phyloP scores from a whole-genome alignment of 1,139 yeast species.

The Sugiyamaella sp. region DNA sequence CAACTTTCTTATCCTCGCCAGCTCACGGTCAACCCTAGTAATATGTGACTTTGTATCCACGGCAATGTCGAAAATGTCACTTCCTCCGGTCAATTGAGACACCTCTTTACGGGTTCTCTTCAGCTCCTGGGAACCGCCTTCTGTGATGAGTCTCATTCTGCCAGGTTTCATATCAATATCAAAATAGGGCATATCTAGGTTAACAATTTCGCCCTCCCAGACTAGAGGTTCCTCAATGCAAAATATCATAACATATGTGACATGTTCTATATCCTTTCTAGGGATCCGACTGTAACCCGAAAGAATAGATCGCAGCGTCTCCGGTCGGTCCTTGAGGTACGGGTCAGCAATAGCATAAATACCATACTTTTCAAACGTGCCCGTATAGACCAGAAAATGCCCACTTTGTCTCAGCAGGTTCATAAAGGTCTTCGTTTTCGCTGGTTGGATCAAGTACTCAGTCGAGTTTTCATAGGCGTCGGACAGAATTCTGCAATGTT shows the following conservation, averaged over 20 bases:
- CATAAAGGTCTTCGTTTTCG: constrained; percentile 52
- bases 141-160: constrained; percentile 68
- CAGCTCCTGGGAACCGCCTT: constrained; percentile 58
- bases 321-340: constrained; percentile 50
- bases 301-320: constrained; percentile 44
- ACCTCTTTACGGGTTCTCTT: constrained; percentile 50
- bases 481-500: constrained; percentile 52
- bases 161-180: constrained; percentile 60
- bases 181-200: constrained; percentile 51
- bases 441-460: constrained; percentile 64
- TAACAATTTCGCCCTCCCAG: constrained; percentile 85
- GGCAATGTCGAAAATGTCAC: constrained; percentile 52
- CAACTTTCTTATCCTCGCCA: constrained; percentile 64
- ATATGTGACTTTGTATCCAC: constrained; percentile 72
- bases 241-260: constrained; percentile 66
- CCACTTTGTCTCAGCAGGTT: constrained; percentile 62
- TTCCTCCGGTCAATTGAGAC: constrained; percentile 51
- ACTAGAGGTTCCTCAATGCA: constrained; percentile 84
- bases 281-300: constrained; percentile 41
- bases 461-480: constrained; percentile 77
- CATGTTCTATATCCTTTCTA: constrained; percentile 42
- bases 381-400: constrained; percentile 80
- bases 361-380: constrained; percentile 74
- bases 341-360: constrained; percentile 71
- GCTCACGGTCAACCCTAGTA: constrained; percentile 72